Conservation (phyloP, 2,329 filamentous ascomycete genomes). For the Apiospora rasikravindrae region DNA sequence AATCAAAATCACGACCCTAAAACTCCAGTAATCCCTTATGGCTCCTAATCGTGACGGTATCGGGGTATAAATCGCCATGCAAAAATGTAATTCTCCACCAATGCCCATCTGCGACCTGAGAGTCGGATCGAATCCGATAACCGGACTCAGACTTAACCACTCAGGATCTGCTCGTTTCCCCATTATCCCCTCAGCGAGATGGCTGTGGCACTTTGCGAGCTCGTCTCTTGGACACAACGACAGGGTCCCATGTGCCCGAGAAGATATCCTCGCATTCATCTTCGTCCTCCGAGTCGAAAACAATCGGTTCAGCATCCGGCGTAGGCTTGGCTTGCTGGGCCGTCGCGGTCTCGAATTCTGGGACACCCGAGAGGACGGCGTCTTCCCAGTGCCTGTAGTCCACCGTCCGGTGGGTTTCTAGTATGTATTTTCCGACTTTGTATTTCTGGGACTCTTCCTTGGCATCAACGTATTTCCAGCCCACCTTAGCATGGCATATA, state of each 20-base stretch:
- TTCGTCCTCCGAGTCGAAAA: constrained; percentile 68
- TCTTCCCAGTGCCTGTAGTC: constrained; percentile 61
- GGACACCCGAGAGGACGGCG: constrained; percentile 32
- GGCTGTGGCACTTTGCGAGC: constrained; percentile 40
- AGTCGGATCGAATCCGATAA: background rate
- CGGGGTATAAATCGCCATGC: background rate
- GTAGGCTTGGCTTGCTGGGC: constrained; percentile 21
- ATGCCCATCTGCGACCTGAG: background rate
- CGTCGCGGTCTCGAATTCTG: constrained; percentile 30
- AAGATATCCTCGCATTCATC: constrained; percentile 73
- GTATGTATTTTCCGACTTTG: constrained; percentile 72
- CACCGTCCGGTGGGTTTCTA: constrained; percentile 65
- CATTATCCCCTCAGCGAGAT: background rate
- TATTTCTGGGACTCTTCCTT: constrained; percentile 65
- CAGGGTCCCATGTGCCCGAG: constrained; percentile 64
- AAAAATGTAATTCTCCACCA: background rate
- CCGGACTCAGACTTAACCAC: background rate
- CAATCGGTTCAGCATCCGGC: constrained; percentile 41
- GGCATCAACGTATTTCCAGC: constrained; percentile 73
- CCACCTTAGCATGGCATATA: constrained; percentile 61
- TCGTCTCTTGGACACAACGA: constrained; percentile 53
- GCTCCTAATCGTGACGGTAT: background rate
- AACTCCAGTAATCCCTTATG: background rate
- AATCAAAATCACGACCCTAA: background rate
- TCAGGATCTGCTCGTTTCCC: background rate